Evolutionary conservation across 345 rosid genomes (phyloP).

Genomic region (Noccaea caerulescens): DNA sequence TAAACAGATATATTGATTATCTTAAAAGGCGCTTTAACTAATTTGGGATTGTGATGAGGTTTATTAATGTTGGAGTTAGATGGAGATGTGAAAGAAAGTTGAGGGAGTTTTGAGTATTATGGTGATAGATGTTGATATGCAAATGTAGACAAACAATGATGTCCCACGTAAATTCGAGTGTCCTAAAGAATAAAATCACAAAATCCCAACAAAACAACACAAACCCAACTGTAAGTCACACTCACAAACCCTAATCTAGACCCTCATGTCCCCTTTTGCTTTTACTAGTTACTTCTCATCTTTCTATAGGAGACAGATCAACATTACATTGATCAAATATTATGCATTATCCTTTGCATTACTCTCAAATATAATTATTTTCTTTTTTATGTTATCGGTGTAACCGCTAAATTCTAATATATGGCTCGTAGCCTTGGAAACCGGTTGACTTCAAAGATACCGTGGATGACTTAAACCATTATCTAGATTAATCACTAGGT

Average conservation of each 20-base stretch:
- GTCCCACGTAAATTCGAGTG: constrained; percentile 41
- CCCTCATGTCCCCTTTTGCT: constrained; percentile 42
- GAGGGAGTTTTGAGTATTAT: constrained; percentile 30
- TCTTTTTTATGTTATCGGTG: neutral
- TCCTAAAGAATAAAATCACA: constrained; percentile 39
- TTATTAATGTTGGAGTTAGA: constrained; percentile 25
- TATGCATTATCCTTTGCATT: constrained; percentile 26
- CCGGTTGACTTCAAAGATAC: neutral
- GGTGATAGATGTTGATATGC: constrained; percentile 40
- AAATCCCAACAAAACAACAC: constrained; percentile 41
- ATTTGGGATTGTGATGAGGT: constrained; percentile 22
- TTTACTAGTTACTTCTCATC: constrained; percentile 28
- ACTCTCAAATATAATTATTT: neutral
- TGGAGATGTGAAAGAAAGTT: constrained; percentile 37
- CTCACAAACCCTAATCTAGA: constrained; percentile 42
- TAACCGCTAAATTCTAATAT: neutral
- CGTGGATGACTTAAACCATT: neutral
- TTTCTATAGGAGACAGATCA: neutral
- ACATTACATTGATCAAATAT: neutral
- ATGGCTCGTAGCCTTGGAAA: neutral
- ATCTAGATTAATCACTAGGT: neutral
- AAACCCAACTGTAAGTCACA: constrained; percentile 45
- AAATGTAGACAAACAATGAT: constrained; percentile 38
- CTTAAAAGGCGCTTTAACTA: constrained; percentile 18
- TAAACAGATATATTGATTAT: neutral